Conservation (phyloP, 495 filamentous ascomycete species). For the Haplographium delicatum region DNA sequence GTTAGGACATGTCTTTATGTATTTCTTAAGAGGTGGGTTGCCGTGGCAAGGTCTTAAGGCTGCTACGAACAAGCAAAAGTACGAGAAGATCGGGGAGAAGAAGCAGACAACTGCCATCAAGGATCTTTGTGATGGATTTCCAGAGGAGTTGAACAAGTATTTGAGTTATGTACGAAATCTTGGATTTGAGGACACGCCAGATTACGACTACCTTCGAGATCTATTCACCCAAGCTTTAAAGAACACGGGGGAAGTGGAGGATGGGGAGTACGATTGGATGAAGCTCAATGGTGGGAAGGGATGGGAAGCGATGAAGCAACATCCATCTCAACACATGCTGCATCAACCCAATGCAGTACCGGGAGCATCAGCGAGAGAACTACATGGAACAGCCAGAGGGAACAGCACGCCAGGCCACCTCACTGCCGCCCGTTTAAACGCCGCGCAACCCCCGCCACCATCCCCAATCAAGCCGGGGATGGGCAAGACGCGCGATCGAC, state of each 20-base stretch:
- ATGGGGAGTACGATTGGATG: slow-evolving; percentile 99
- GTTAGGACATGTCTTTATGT: slow-evolving; percentile 98
- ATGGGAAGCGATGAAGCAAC: slow-evolving; percentile 85
- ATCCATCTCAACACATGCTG: slow-evolving; percentile 68
- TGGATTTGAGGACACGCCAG: slow-evolving; percentile 96
- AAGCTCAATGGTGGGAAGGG: slow-evolving; percentile 93
- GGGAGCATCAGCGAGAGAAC: slow-evolving; percentile 70
- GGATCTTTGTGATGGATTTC: slow-evolving; percentile 93
- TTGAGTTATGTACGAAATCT: slow-evolving; percentile 95
- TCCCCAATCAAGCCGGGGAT: slow-evolving; percentile 76
- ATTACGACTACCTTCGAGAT: slow-evolving; percentile 97
- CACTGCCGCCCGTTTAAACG: slow-evolving; percentile 93
- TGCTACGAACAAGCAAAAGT: slow-evolving; percentile 99
- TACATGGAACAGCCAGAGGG: slow-evolving; percentile 56
- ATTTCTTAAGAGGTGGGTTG: slow-evolving; percentile 92
- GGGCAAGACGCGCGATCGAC: slow-evolving; percentile 72
- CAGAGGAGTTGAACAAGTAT: slow-evolving; percentile 98
- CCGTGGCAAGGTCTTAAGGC: slow-evolving; percentile 99
- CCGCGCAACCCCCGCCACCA: slow-evolving; percentile 84
- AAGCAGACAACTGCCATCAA: slow-evolving; percentile 97
- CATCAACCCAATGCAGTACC: slow-evolving; percentile 69
- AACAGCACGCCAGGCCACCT: slow-evolving; percentile 59
- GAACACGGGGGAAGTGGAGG: slow-evolving; percentile 88
- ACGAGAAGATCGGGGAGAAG: slow-evolving; percentile 99
- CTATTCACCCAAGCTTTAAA: slow-evolving; percentile 96